These are phyloP conservation scores for Vicia sativa DNA, from an alignment of 306 rosid genomes.

Conservation along the genomic window DNA sequence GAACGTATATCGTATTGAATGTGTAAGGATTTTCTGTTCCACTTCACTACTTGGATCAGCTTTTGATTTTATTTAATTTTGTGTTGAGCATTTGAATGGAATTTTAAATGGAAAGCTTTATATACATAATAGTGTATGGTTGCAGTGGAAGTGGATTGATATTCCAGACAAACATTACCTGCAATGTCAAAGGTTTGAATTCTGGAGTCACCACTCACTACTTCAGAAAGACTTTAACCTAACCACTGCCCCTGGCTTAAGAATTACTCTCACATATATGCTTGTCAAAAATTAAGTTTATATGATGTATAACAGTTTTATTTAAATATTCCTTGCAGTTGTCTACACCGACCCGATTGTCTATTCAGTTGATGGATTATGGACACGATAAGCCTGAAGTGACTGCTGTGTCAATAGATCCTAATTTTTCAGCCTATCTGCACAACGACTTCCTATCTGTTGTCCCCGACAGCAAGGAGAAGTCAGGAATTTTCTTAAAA, in stretches of 20 bases:
- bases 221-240: conserved; percentile 8
- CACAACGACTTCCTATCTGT: conserved; percentile 76
- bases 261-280: conserved; percentile 1
- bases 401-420: conserved; percentile 94
- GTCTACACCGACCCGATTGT: conserved; percentile 62
- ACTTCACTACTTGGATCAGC: conserved; percentile 31
- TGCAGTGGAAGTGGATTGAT: conserved; percentile 3
- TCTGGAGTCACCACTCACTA: conserved; percentile 19
- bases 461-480: conserved; percentile 77
- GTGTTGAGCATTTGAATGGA: conserved; percentile 19
- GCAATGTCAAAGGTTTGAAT: conserved; percentile 8
- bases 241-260: conserved; percentile 6
- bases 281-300: not conserved
- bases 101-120: not conserved
- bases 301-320: conserved; percentile 13
- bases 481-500: conserved; percentile 77
- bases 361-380: conserved; percentile 92
- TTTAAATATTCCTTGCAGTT: conserved; percentile 53
- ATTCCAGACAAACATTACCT: conserved; percentile 18
- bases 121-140: conserved; percentile 13
- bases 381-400: conserved; percentile 94
- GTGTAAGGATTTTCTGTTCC: conserved; percentile 62
- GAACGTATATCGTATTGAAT: conserved; percentile 85
- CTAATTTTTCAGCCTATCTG: conserved; percentile 83
- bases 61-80: conserved; percentile 9